phyloP scores from a whole-genome alignment of 345 rosid species.

The Eucalyptus regnans region DNA sequence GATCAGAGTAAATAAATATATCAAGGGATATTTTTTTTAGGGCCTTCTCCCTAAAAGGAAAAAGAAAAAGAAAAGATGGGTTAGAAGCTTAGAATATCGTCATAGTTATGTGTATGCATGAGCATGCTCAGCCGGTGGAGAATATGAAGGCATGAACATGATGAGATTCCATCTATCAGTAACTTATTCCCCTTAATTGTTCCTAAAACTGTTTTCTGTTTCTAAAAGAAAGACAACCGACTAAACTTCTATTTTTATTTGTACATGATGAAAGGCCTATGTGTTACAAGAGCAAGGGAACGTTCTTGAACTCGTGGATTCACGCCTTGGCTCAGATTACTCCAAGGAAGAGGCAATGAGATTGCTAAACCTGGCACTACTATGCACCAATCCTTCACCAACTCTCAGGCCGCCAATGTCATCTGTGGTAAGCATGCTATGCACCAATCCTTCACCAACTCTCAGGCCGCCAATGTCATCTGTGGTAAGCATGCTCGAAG shows the following conservation, averaged over 20 bases:
- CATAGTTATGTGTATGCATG: neutral
- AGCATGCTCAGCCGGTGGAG: neutral
- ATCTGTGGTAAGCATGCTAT: slow-evolving; percentile 68
- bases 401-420: slow-evolving; percentile 83
- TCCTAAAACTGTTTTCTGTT: neutral
- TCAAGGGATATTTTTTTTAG: neutral
- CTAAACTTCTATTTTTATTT: neutral
- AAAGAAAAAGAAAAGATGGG: neutral
- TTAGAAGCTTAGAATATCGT: neutral
- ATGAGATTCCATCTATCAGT: neutral
- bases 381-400: slow-evolving; percentile 90
- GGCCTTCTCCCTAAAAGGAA: neutral
- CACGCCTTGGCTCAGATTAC: slow-evolving; percentile 38
- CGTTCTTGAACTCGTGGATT: slow-evolving; percentile 77
- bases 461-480: slow-evolving; percentile 80
- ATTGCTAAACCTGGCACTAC: slow-evolving; percentile 60
- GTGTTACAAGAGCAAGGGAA: slow-evolving; percentile 92
- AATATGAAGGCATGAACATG: neutral
- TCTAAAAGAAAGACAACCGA: neutral
- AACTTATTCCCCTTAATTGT: neutral
- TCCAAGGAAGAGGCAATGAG: slow-evolving; percentile 48
- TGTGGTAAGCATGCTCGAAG: slow-evolving; percentile 74
- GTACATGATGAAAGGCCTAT: slow-evolving; percentile 39
- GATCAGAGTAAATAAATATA: neutral
- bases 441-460: slow-evolving; percentile 91